Conservation (phyloP, 228 moss, liverwort and hornwort species). For the Sphagnum fallax region DNA sequence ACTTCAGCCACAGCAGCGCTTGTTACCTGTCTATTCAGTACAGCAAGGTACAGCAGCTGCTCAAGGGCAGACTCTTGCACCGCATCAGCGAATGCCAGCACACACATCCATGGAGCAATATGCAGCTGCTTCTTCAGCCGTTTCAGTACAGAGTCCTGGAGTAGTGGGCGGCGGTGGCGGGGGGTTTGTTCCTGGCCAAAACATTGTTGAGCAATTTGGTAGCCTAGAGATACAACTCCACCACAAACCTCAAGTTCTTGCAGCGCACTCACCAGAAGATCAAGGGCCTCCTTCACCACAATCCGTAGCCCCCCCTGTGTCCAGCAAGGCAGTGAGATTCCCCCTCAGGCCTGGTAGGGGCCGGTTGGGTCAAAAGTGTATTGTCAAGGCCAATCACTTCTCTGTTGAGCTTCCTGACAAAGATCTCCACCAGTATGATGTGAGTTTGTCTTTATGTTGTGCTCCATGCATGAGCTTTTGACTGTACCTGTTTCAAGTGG, state of each 20-base stretch:
- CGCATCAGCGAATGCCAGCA: no score
- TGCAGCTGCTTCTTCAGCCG: not conserved
- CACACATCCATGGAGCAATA: no score
- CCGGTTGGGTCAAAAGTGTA: conserved; percentile 38
- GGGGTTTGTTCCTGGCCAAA: conserved; percentile 1
- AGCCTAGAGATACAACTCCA: not conserved
- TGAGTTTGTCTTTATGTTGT: conserved; percentile 6
- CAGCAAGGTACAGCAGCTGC: not conserved
- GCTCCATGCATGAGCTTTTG: no score
- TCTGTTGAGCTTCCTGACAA: conserved; percentile 57
- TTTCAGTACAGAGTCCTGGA: not conserved
- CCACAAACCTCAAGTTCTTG: conserved; percentile 20
- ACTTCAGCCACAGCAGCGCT: no score
- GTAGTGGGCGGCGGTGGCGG: conserved; percentile 2
- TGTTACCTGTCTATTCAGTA: no score
- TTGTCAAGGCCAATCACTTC: conserved; percentile 64
- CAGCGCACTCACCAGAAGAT: conserved; percentile 20
- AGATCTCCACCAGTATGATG: conserved; percentile 64
- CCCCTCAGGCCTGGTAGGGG: conserved; percentile 53
- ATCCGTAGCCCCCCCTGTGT: conserved; percentile 48
- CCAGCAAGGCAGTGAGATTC: conserved; percentile 59
- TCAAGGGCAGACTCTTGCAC: no score
- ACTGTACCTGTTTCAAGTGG: no score
- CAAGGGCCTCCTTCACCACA: not conserved
- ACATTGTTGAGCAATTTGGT: not conserved